Base-by-base conservation (phyloP, 257 asterid species). In the Osmanthus fragrans region DNA sequence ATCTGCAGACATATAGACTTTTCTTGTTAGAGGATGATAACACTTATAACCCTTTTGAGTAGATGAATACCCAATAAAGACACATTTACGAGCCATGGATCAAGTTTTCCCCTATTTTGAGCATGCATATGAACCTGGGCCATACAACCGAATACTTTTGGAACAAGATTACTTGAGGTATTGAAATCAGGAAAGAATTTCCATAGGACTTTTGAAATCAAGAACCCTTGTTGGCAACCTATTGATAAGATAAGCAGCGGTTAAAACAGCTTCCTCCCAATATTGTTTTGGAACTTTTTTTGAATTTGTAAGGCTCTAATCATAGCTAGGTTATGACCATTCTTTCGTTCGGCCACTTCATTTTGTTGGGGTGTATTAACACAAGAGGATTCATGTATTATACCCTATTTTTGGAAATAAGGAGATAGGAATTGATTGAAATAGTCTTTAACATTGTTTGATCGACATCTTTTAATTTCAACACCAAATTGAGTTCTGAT, bases 321-420 rank as follows among this genome's bases (percentile, higher is more conserved):
- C n/a, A 18, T 13, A 3, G 58, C 21, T 13, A 49, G 21, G 21
- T 4, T 7, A 18, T 49, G 58, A 18, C 58, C 58, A 16, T 49
- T 49, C 4, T 49, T 36, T 42, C 7, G 3, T 10, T 78, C 1
- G 18, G 21, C 72, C 0, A 36, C 4, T 49, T 30, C 72, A 16
- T 70, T 71, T 58, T 77, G 9, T 27, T 77, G 76, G 2, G 81
- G 63, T 2, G 58, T 77, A 3, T 56, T 32, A 0, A 71, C 72
- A 63, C 73, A 78, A 9, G 69, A 72, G 2, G 30, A 39, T 9
- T 60, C 23, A 58, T 79, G 74, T 23, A 79, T 40, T 8, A 64
- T 72, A 0, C 82, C 68, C 0, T 32, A 27, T 16, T n/a, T 69
- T 39, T 78, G 72, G 33, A 23, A 56, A 12, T 7, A 11, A 4